Base-by-base conservation (phyloP, 2,329 filamentous ascomycete genomes). In the Pseudogymnoascus sp. region DNA sequence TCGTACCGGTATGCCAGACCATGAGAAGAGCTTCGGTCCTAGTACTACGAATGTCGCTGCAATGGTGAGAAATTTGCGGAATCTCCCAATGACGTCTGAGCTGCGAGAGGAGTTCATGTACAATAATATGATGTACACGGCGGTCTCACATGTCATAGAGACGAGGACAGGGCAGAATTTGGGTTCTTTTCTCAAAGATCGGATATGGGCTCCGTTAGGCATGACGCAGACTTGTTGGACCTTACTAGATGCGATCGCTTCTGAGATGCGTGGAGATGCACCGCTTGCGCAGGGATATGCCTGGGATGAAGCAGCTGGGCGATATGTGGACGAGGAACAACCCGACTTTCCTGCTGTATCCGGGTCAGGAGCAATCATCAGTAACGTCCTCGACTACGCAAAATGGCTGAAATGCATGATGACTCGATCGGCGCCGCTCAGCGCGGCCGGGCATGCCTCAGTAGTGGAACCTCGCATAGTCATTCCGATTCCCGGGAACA, bases 401-500 rank as follows among this genome's bases (percentile, higher is more conserved):
- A 77, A 76, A 66, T 86, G 82, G 82, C 65, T 83, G 2, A 71
- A 73, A 27, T 79, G 77, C 18, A 71, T 83, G 25, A 70, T 85
- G 25, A 67, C 74, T n/a, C 68, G 67, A 36, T 69, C 70, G 1
- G 70, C 68, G 12, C 74, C 76, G 1, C 65, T 80, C 29, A 71
- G 74, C 6, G 62, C 60, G 61, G 65, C 67, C 10, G 72, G 69
- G 2, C 72, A 76, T 62, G 63, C 64, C 33, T 71, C 72, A 12
- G 63, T 78, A 21, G 71, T 69, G 62, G 72, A 65, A 36, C 73
- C 72, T 36, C 70, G 73, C 58, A 74, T 69, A n/a, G 68, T 73
- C 61, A 61, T 64, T 4, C 58, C 37, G 3, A 61, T 60, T 15
- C 64, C 65, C 1, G 35, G 42, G 60, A 59, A 40, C 60, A 33